These are phyloP conservation scores for Cyclotella baltica DNA, from an alignment of 108 stramenopile genomes.

Conservation along the genomic window DNA sequence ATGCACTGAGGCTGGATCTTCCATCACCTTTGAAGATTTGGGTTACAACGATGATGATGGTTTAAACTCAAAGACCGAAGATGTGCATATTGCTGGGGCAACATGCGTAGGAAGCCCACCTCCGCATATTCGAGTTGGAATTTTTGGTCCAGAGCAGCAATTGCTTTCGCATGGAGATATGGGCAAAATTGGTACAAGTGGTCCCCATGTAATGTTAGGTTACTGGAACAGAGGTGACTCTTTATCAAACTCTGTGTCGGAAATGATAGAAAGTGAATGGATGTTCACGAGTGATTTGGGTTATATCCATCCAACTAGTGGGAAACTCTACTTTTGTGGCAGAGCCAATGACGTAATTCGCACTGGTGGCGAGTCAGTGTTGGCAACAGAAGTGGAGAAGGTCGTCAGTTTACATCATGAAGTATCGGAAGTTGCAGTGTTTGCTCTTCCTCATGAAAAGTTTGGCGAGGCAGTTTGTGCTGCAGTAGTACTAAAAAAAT, in stretches of 20 bases:
- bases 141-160: constrained; percentile 32
- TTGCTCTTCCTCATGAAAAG: constrained; percentile 71
- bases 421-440: constrained; percentile 76
- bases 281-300: constrained; percentile 84
- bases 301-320: constrained; percentile 55
- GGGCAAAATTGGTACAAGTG: constrained; percentile 85
- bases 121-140: constrained; percentile 63
- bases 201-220: constrained; percentile 91
- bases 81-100: constrained; percentile 10
- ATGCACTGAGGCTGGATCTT: constrained; percentile 94
- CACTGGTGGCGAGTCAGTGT: constrained; percentile 91
- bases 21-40: constrained; percentile 83
- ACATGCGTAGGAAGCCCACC: constrained; percentile 77
- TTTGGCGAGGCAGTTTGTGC: constrained; percentile 83
- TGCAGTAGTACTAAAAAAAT: constrained; percentile 58
- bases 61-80: not conserved
- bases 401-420: constrained; percentile 56
- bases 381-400: constrained; percentile 88
- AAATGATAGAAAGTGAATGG: constrained; percentile 33
- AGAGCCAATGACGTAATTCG: constrained; percentile 85
- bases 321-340: constrained; percentile 79
- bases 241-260: constrained; percentile 8
- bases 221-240: constrained; percentile 81
- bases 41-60: not conserved
- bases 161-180: constrained; percentile 38